Base-by-base conservation (phyloP, 208 protist species). In the Leishmania tropica region DNA sequence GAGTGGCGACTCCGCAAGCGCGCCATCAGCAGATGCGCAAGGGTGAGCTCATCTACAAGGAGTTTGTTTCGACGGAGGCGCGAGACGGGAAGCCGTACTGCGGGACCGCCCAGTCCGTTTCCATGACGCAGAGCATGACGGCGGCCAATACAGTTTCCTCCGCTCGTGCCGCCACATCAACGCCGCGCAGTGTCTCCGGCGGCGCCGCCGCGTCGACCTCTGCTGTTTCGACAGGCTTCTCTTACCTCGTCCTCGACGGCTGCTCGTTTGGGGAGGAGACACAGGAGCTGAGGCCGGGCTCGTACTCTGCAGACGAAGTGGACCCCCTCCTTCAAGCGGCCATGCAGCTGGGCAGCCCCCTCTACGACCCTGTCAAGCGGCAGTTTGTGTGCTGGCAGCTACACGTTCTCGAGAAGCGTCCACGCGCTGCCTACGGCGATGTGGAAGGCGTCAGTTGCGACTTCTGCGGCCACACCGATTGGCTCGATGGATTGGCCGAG, bases 381-480 rank as follows among this genome's bases (percentile, higher is more conserved):
- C 40, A 81, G 51, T 92, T 92, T 79, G 81, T 89, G 42, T 97
- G 94, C 83, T 97, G 93, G 92, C 81, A 88, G 7, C 75, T 85
- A 17, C 89, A 95, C 74, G 42, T 77, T 60, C 75, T 97, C 45
- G 60, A 82, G 45, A 40, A 58, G 5, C 88, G 88, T 28, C 73
- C 80, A 13, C 74, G 86, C 28, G 40, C 67, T 8, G 76, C 85
- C 70, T 96, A 97, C 80, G 86, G 81, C 28, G 68, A 51, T 37
- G 83, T 92, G 40, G 94, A 95, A 42, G 94, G 93, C 47, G 85
- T 97, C 64, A 95, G 89, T 84, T 97, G 94, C 74, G 94, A 97
- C 71, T 97, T 97, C 71, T 97, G 94, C 68, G 94, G 94, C 21
- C 78, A 88, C 79, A 95, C 93, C 0, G 81, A 93, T 65, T 97